These are phyloP conservation scores for Cercospora zeae-maydis DNA, from an alignment of 2,329 filamentous ascomycete species.

Conservation along the genomic window DNA sequence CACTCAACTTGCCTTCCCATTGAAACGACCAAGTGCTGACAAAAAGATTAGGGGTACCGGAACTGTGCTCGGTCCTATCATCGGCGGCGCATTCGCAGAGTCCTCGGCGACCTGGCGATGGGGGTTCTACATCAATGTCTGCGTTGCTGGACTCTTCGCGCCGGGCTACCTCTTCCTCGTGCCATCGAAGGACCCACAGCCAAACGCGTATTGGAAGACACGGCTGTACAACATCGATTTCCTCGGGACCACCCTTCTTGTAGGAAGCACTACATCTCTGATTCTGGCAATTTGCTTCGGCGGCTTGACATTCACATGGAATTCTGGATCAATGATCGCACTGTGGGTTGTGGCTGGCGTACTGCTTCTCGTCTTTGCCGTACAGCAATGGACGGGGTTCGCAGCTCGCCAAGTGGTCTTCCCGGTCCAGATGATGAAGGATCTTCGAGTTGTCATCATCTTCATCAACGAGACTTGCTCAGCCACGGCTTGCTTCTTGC, in stretches of 20 bases:
- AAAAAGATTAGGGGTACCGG: not conserved
- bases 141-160: conserved; percentile 37
- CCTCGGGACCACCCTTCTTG: conserved; percentile 46
- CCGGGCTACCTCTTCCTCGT: conserved; percentile 47
- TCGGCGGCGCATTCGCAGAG: conserved; percentile 15
- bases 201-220: not conserved
- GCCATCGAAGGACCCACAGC: conserved; percentile 29
- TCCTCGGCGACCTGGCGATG: conserved; percentile 13
- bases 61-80: conserved; percentile 14
- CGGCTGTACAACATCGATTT: conserved; percentile 42
- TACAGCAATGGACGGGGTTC: conserved; percentile 43
- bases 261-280: conserved; percentile 42
- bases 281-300: conserved; percentile 53
- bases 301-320: conserved; percentile 50
- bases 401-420: conserved; percentile 26
- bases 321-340: conserved; percentile 43
- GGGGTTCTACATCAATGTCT: conserved; percentile 45
- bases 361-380: conserved; percentile 42
- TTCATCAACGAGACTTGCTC: conserved; percentile 39
- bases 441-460: conserved; percentile 45
- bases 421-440: conserved; percentile 47
- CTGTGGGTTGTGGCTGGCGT: conserved; percentile 49
- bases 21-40: not conserved
- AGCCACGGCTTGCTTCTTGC: conserved; percentile 18
- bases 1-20: not conserved